Conservation (phyloP, 2,329 filamentous ascomycete species). For the Penicillium sumatraense region DNA sequence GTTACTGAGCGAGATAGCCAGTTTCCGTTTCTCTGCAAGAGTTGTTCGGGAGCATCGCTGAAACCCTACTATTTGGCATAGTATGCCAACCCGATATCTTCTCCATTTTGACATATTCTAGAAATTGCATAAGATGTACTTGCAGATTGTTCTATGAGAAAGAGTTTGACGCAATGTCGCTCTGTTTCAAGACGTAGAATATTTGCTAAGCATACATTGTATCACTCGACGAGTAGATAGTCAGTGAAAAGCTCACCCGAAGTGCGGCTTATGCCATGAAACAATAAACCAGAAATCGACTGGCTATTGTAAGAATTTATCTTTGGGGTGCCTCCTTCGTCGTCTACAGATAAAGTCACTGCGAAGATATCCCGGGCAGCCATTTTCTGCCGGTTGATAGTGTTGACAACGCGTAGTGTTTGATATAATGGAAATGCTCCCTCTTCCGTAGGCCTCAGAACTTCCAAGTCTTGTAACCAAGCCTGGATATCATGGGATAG, state of each 20-base stretch:
- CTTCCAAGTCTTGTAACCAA: slow-evolving; percentile 22
- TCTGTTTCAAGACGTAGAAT: too few species aligned
- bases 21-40: too few species aligned
- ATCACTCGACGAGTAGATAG: slow-evolving; percentile 8
- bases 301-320: slow-evolving; percentile 31
- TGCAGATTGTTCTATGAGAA: too few species aligned
- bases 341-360: slow-evolving; percentile 24
- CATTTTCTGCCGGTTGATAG: slow-evolving; percentile 23
- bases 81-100: too few species aligned
- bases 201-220: neutral
- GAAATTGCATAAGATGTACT: too few species aligned
- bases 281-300: slow-evolving; percentile 19
- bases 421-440: slow-evolving; percentile 31
- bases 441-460: slow-evolving; percentile 29
- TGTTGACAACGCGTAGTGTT: slow-evolving; percentile 21
- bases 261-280: slow-evolving; percentile 22
- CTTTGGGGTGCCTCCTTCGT: slow-evolving; percentile 28
- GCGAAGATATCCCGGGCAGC: slow-evolving; percentile 22
- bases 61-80: too few species aligned
- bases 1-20: too few species aligned
- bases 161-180: too few species aligned
- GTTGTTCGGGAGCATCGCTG: too few species aligned
- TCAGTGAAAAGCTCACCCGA: slow-evolving; percentile 17
- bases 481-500: slow-evolving; percentile 20
- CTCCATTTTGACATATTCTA: too few species aligned